These are phyloP conservation scores for Geranium rotundifolium DNA, from an alignment of 345 rosid species.

Conservation along the genomic window DNA sequence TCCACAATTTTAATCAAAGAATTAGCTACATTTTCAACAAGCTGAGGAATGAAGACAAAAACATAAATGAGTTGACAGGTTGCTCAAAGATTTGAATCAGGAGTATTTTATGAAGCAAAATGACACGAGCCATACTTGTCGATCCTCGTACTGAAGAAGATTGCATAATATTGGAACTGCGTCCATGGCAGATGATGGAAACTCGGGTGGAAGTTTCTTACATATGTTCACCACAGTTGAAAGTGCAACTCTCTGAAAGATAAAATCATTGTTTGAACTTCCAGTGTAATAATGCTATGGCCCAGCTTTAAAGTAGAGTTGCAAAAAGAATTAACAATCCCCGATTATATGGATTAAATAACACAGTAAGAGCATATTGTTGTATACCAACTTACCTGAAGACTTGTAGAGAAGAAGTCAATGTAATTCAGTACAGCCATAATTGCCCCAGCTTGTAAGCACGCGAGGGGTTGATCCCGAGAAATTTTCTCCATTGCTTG, in stretches of 20 bases:
- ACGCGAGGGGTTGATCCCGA: constrained; percentile 69
- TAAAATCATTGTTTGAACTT: constrained; percentile 2
- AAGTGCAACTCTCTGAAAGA: constrained; percentile 78
- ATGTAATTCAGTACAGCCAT: constrained; percentile 70
- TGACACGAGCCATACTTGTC: constrained; percentile 34
- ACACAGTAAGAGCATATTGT: neutral
- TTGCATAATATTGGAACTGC: constrained; percentile 81
- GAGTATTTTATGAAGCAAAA: constrained; percentile 11
- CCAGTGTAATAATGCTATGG: neutral
- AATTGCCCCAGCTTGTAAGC: constrained; percentile 83
- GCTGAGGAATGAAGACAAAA: constrained; percentile 31
- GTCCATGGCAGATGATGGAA: constrained; percentile 42
- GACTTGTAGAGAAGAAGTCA: constrained; percentile 80
- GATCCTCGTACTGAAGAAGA: constrained; percentile 84
- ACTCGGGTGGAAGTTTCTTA: constrained; percentile 65
- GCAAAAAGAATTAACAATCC: neutral
- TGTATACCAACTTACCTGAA: constrained; percentile 43
- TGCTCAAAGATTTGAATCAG: constrained; percentile 1
- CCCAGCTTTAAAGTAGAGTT: too few species aligned
- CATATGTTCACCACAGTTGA: constrained; percentile 84
- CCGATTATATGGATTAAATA: neutral
- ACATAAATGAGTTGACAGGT: constrained; percentile 5
- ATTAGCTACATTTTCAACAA: constrained; percentile 76
- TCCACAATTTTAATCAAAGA: constrained; percentile 80
- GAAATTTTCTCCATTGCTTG: constrained; percentile 98